These are phyloP conservation scores for Arthrobotrys musiformis DNA, from an alignment of 2,329 filamentous ascomycete genomes.

Conservation along the genomic window DNA sequence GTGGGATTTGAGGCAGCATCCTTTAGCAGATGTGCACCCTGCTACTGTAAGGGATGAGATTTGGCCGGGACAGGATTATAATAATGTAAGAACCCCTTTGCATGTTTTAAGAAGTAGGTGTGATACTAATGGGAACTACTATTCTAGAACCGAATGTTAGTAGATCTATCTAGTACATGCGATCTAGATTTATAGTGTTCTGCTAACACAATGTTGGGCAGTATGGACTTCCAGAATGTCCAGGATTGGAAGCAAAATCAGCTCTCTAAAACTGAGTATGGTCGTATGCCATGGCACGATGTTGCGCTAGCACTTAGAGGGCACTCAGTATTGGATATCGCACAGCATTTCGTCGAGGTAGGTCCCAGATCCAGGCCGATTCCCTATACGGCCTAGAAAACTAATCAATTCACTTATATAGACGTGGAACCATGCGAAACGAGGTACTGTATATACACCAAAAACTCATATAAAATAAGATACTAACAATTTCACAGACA, in stretches of 20 bases:
- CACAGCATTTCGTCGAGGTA: conserved; percentile 81
- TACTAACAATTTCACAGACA: conserved; percentile 66
- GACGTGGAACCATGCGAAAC: conserved; percentile 95
- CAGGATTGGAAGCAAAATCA: conserved; percentile 93
- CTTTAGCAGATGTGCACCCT: conserved; percentile 86
- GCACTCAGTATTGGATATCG: conserved; percentile 90
- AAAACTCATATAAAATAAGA: not conserved
- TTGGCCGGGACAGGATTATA: conserved; percentile 97
- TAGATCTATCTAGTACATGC: too few relatives aligned
- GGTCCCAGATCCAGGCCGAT: not conserved
- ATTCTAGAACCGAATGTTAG: conserved; percentile 50
- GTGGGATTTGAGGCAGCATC: conserved; percentile 89
- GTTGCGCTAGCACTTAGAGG: conserved; percentile 92
- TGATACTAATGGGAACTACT: not conserved
- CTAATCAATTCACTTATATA: conserved; percentile 62
- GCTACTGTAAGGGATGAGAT: conserved; percentile 82
- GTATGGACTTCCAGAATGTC: conserved; percentile 88
- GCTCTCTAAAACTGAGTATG: conserved; percentile 87
- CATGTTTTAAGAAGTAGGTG: not conserved
- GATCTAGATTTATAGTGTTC: conserved; percentile 72
- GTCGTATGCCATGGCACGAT: conserved; percentile 98
- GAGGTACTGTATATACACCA: conserved; percentile 64
- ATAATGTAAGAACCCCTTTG: conserved; percentile 63
- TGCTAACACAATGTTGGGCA: conserved; percentile 8
- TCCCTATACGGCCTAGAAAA: not conserved